Base-by-base conservation (phyloP, 225 moss, liverwort and hornwort genomes). In the Bryoerythrophyllum caledonicum region DNA sequence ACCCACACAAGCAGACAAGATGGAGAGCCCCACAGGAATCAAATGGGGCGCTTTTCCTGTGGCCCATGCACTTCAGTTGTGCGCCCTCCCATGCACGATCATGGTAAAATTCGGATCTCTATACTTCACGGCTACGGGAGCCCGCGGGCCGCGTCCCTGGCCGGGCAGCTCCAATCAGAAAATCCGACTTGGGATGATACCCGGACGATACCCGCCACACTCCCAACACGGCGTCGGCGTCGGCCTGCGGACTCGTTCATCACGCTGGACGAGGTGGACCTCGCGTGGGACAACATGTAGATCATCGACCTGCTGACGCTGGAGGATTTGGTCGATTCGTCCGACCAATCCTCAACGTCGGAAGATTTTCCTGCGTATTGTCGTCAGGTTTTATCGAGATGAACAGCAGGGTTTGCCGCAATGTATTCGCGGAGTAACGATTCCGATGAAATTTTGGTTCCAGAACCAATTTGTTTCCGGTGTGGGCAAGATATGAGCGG, bases 201-300 rank as follows among this genome's bases (percentile, higher is more conserved):
- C n/a, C n/a, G n/a, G n/a, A n/a, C n/a, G n/a, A n/a, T n/a, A n/a
- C n/a, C n/a, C n/a, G n/a, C n/a, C n/a, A n/a, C n/a, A n/a, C n/a
- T n/a, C n/a, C n/a, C n/a, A n/a, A n/a, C n/a, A n/a, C n/a, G n/a
- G n/a, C n/a, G n/a, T n/a, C n/a, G n/a, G 83, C 25, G 51, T 84
- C 55, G 87, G 44, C n/a, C n/a, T n/a, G n/a, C n/a, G n/a, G n/a
- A n/a, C 56, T 56, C 24, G 21, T 51, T 55, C n/a, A 7, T 14
- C 10, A 68, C 80, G 6, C 60, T 86, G 3, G 83, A 86, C 17
- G 83, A 83, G 0, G 86, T 83, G 37, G 72, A 78, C 14, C 60
- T 86, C 2, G 86, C 78, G 52, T 86, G 80, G 80, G 68, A 72
- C 10, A 72, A 86, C 63, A 83, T 83, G 81, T 73, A 81, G 64